Evolutionary conservation across 2,329 filamentous ascomycete genomes (phyloP).

Genomic region (Sclerotiophoma versabilis): DNA sequence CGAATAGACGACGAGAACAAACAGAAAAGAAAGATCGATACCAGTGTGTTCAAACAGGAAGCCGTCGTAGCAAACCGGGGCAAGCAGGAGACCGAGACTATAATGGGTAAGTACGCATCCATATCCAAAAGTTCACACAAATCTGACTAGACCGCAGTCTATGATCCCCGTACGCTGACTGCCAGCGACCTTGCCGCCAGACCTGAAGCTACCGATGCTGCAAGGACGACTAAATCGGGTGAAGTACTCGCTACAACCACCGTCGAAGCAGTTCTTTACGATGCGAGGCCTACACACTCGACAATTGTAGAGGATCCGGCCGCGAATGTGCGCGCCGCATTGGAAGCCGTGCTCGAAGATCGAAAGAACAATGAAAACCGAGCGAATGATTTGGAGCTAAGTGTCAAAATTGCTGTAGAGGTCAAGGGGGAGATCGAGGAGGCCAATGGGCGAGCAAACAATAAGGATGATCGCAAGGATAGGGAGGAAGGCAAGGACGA

Average conservation of each 20-base stretch:
- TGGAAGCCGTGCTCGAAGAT: not conserved
- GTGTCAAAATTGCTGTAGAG: slow-evolving; percentile 2
- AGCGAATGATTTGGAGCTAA: not conserved
- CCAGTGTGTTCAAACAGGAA: slow-evolving; percentile 9
- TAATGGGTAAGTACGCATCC: not conserved
- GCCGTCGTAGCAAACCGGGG: slow-evolving; percentile 8
- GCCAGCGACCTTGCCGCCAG: not conserved
- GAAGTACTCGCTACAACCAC: not conserved
- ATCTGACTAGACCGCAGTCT: slow-evolving; percentile 4
- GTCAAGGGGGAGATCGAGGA: slow-evolving; percentile 7
- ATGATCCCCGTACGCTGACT: slow-evolving; percentile 3
- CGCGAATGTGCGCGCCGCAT: not conserved
- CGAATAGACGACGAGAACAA: not conserved
- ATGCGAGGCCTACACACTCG: slow-evolving; percentile 6
- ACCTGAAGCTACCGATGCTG: not conserved
- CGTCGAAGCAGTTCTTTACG: not conserved
- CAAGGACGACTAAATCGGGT: not conserved
- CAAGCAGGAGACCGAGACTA: slow-evolving; percentile 5
- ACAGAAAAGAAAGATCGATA: not conserved
- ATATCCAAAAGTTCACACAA: too few species aligned
- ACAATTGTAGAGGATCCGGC: slow-evolving; percentile 1
- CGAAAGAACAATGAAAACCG: not conserved
- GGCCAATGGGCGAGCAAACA: slow-evolving; percentile 15
- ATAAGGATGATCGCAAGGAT: not conserved
- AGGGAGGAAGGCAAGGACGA: not conserved